These are phyloP conservation scores for Hypsizygus ulmarius DNA, from an alignment of 1,284 basidiomycete species.

Conservation along the genomic window DNA sequence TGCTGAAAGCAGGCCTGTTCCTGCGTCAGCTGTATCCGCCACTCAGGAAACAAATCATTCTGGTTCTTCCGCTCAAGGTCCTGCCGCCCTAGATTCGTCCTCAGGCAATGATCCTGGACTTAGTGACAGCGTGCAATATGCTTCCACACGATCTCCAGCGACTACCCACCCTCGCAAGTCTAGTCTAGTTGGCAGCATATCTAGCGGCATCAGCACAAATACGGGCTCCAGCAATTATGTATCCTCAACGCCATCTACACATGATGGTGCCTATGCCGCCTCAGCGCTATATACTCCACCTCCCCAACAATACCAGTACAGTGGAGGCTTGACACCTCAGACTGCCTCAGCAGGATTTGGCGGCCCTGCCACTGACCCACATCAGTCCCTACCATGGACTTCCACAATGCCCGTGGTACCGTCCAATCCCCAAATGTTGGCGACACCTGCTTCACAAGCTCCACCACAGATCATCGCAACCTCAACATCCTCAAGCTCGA, in stretches of 20 bases:
- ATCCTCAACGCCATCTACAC: constrained; percentile 14
- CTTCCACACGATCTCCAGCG: constrained; percentile 12
- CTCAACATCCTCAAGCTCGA: constrained; percentile 21
- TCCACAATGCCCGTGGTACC: constrained; percentile 5
- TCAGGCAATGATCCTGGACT: background rate
- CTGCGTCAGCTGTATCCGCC: constrained; percentile 29
- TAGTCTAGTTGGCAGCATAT: constrained; percentile 33
- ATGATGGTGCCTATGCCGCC: constrained; percentile 6
- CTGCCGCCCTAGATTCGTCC: constrained; percentile 9
- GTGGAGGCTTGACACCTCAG: constrained; percentile 21
- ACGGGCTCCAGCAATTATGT: constrained; percentile 21
- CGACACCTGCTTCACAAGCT: constrained; percentile 10
- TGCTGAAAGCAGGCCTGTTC: constrained; percentile 34
- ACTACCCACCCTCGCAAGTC: constrained; percentile 31
- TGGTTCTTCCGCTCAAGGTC: constrained; percentile 10
- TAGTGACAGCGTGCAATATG: background rate
- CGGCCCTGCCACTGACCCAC: constrained; percentile 15
- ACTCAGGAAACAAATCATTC: constrained; percentile 27
- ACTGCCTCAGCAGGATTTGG: constrained; percentile 24
- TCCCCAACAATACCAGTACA: constrained; percentile 15
- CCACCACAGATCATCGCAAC: constrained; percentile 12
- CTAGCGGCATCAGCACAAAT: constrained; percentile 26
- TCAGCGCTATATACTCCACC: constrained; percentile 13
- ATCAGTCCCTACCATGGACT: constrained; percentile 14
- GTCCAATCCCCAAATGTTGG: constrained; percentile 12